Base-by-base conservation (phyloP, 1,139 yeast genomes). In the Pichia sp. region DNA sequence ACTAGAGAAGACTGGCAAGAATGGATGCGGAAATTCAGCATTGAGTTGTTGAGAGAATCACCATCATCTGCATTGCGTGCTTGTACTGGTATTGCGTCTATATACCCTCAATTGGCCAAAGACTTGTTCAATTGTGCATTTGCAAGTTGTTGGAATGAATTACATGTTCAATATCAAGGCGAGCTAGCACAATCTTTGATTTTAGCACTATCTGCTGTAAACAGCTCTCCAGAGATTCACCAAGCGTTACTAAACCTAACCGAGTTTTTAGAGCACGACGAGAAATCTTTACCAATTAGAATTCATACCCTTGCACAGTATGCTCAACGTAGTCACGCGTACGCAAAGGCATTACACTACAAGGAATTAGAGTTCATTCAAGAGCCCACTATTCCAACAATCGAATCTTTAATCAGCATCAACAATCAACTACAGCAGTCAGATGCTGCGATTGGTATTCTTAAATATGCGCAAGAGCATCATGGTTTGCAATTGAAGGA, bases 1-100 rank as follows among this genome's bases (percentile, higher is more conserved):
- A 87, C 97, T 0, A 79, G 83, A 54, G 98, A 90, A 57, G 98
- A 92, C 56, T 94, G 98, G 98, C 90, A 85, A 58, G 98, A 92
- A 58, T 94, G 99, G 99, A 80, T 90, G 52, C 76, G 95, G 45
- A 72, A 94, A 47, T 69, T 94, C 42, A 82, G 95, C 57, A 84
- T 87, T 45, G 97, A 88, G 59, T 66, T 94, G 34, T 67, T 94
- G 52, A 86, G 85, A 55, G 96, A 90, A 60, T 85, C 96, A 41
- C 96, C 99, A 4, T 87, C 97, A 0, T 95, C 87, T 58, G 95
- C 97, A 1, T 73, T 94, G 39, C 73, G 97, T 53, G 96, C 97
- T 0, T 92, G 98, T 61, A 87, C 95, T 2, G 84, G 85, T 8
- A 68, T 94, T 45, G 97, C 97, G 0, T 81, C 87, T 5, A 87